Conservation (phyloP, 257 asterid species). For the Solanum lycopersicoides region DNA sequence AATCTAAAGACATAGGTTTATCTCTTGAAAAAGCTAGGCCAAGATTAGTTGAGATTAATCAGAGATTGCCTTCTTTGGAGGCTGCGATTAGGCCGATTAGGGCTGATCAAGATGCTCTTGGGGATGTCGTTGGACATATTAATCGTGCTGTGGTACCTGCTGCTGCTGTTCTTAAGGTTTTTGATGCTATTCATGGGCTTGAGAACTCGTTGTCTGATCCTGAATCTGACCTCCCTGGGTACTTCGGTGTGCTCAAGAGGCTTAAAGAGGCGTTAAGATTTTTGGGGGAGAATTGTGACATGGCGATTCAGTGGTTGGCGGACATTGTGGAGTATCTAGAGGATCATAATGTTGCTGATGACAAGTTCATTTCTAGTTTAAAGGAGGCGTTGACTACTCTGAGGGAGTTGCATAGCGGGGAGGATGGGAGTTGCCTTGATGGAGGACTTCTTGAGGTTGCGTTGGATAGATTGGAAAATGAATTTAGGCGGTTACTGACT, state of each 20-base stretch:
- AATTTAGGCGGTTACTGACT: constrained; percentile 45
- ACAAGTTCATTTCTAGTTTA: constrained; percentile 42
- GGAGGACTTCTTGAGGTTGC: constrained; percentile 79
- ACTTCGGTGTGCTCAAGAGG: constrained; percentile 63
- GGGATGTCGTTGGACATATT: constrained; percentile 69
- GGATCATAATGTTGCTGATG: constrained; percentile 77
- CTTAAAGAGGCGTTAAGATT: constrained; percentile 72
- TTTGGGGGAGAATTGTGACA: constrained; percentile 67
- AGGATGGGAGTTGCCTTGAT: constrained; percentile 60
- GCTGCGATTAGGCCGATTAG: constrained; percentile 68
- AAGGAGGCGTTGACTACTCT: constrained; percentile 44
- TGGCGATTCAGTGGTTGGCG: constrained; percentile 84
- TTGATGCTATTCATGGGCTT: constrained; percentile 84
- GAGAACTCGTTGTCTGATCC: constrained; percentile 77
- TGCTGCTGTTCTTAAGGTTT: constrained; percentile 86
- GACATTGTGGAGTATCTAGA: constrained; percentile 85
- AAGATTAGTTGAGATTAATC: constrained; percentile 58
- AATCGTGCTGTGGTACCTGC: constrained; percentile 90
- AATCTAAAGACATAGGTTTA: constrained; percentile 43
- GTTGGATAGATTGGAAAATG: constrained; percentile 53
- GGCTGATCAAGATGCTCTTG: constrained; percentile 52
- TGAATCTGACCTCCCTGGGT: constrained; percentile 53
- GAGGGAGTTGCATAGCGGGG: constrained; percentile 41
- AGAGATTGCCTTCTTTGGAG: constrained; percentile 58
- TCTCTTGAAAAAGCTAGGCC: constrained; percentile 57